phyloP scores from a whole-genome alignment of 1,284 basidiomycete species.

The Rugosomyces carneus region DNA sequence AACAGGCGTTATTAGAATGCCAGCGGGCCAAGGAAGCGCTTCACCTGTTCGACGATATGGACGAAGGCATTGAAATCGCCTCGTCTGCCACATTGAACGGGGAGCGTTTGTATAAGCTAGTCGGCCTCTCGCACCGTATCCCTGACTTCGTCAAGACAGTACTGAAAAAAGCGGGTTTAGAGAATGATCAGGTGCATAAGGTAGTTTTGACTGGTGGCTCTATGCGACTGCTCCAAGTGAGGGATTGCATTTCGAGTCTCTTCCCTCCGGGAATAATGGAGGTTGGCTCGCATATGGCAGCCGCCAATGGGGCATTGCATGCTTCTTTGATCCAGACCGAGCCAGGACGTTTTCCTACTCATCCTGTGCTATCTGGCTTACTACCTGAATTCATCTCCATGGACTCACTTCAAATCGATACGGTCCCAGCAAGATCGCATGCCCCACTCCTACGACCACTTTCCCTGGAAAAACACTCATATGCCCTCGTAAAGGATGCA shows the following conservation, averaged over 20 bases:
- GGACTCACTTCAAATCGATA: not conserved
- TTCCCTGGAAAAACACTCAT: not conserved
- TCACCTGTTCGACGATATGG: not conserved
- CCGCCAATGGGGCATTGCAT: constrained; percentile 4
- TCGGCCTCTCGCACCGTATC: not conserved
- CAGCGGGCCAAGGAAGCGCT: constrained; percentile 7
- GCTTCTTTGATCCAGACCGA: not conserved
- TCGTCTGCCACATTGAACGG: not conserved
- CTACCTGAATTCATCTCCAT: not conserved
- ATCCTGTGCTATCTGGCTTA: not conserved
- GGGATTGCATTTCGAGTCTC: constrained; percentile 2
- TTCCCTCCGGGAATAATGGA: constrained; percentile 1
- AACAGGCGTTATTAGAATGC: not conserved
- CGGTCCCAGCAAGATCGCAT: not conserved
- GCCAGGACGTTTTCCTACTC: not conserved
- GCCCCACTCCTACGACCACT: not conserved
- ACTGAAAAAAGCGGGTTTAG: not conserved
- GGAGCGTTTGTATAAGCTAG: not conserved
- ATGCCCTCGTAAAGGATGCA: not conserved
- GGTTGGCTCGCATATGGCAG: not conserved
- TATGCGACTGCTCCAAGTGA: not conserved
- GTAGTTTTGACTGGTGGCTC: constrained; percentile 4
- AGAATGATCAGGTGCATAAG: not conserved
- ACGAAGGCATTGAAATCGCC: not conserved
- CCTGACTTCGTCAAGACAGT: constrained; percentile 2